Base-by-base conservation (phyloP, 768 basidiomycete genomes). In the Tephrocybe rancida region DNA sequence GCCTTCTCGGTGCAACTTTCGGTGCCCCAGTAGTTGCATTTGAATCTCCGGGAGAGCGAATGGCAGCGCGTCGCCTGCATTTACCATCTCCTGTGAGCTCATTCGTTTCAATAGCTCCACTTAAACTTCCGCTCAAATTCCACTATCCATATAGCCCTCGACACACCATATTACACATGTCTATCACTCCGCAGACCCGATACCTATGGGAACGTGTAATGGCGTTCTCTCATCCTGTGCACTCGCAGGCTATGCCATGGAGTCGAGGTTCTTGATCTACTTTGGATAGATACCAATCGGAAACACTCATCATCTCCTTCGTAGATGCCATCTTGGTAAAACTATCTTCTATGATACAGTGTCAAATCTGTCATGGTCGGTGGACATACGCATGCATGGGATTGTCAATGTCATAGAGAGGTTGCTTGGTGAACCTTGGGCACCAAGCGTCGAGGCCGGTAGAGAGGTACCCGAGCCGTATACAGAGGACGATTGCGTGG, bases 171-270 rank as follows among this genome's bases (percentile, higher is more conserved):
- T 97, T 56, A 95, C 90, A 0, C 95, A 98, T 68, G 77, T 98
- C 25, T 97, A 90, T 69, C 92, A 97, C 64, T 96, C 88, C 19
- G 95, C 95, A 24, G 95, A 98, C 70, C 95, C 95, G 5, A 90
- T 98, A 46, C 84, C 95, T 18, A 92, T 92, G 86, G 90, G 90
- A 30, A 87, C 85, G 7, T 94, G 92, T 70, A 94, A 83, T 52
- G 92, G 92, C 13, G 74, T 90, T 1, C 63, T 90, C 0, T 94
- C 90, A 0, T 82, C 86, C 1, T 98, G 95, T 65, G 85, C 89
- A 3, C 70, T 92, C 9, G 91, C 80, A 19, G 95, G 95, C n/a
- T 97, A 90, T 64, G 95, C 92, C 2, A 78, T 95, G 79, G 92
- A 94, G 69, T 80, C 87, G 34, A 76, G 78, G 85, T 87, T 32